Percentiles rank a stretch among this genome's conserved stretches.
phyloP scores from a whole-genome alignment of 2,329 filamentous ascomycete genomes.

The Pseudocercospora fijiensis region DNA sequence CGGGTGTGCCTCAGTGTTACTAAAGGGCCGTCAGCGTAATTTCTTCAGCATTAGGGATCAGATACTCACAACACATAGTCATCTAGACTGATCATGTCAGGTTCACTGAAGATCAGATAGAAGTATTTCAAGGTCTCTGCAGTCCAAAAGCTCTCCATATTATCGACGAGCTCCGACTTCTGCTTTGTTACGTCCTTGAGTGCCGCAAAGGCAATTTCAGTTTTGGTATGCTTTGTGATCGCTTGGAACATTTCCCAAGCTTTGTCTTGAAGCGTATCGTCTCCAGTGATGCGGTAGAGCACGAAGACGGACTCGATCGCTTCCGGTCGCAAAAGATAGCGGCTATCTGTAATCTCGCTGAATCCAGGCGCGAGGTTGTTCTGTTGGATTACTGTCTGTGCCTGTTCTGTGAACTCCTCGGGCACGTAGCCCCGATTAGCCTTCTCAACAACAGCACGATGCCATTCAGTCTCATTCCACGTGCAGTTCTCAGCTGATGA shows the following conservation, averaged over 20 bases:
- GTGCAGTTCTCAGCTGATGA: constrained; percentile 33
- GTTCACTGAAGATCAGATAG: constrained; percentile 62
- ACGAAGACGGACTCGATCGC: constrained; percentile 80
- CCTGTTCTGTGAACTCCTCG: constrained; percentile 17
- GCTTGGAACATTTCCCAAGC: constrained; percentile 74
- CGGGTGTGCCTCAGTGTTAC: constrained; percentile 49
- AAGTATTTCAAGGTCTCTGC: constrained; percentile 68
- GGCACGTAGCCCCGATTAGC: constrained; percentile 18
- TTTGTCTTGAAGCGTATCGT: constrained; percentile 63
- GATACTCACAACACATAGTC: constrained; percentile 44
- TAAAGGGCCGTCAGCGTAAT: constrained; percentile 7
- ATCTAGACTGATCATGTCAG: constrained; percentile 59
- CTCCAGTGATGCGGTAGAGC: constrained; percentile 71
- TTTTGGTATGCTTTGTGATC: constrained; percentile 61
- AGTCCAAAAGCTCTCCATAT: constrained; percentile 74
- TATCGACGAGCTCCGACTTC: constrained; percentile 49
- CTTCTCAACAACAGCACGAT: constrained; percentile 42
- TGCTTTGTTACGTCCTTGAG: constrained; percentile 63
- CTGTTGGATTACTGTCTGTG: constrained; percentile 39
- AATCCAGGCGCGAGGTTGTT: constrained; percentile 58
- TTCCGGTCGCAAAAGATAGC: constrained; percentile 72
- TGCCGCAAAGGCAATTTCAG: constrained; percentile 63
- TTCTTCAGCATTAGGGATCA: no score
- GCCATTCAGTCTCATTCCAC: constrained; percentile 47
- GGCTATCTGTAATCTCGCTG: constrained; percentile 54